A percentile compares a stretch with the other conserved stretches of the same genome.
phyloP scores from a whole-genome alignment of 1,284 basidiomycete genomes.

The Irpex lacteus region DNA sequence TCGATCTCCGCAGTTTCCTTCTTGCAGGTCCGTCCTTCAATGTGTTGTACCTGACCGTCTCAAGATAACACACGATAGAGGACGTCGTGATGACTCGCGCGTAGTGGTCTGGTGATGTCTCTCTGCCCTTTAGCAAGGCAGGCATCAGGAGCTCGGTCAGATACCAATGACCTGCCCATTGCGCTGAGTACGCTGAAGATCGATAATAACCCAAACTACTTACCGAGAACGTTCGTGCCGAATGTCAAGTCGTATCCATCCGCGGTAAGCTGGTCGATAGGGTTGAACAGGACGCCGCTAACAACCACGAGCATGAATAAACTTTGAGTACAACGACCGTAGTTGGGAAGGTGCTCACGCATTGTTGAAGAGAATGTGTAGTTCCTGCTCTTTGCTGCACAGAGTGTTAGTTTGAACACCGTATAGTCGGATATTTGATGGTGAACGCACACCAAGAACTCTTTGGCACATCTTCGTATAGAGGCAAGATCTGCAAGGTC shows the following conservation, averaged over 20 bases:
- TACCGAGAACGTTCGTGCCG: slow-evolving; percentile 40
- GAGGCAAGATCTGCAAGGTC: slow-evolving; percentile 45
- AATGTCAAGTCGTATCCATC: slow-evolving; percentile 7
- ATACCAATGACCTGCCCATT: slow-evolving; percentile 3
- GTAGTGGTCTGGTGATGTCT: slow-evolving; percentile 1
- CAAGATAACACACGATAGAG: slow-evolving; percentile 29
- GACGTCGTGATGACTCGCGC: slow-evolving; percentile 3
- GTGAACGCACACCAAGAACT: slow-evolving; percentile 33
- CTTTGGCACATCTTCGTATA: slow-evolving; percentile 39
- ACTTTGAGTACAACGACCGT: not conserved
- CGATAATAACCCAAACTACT: not conserved
- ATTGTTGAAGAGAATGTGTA: slow-evolving; percentile 34
- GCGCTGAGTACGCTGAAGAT: not conserved
- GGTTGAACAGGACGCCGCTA: not conserved
- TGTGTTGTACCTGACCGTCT: slow-evolving; percentile 26
- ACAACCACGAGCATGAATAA: not conserved
- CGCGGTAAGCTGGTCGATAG: slow-evolving; percentile 1
- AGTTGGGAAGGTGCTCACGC: slow-evolving; percentile 30
- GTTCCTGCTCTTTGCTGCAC: slow-evolving; percentile 30
- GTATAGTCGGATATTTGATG: slow-evolving; percentile 15
- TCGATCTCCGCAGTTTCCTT: slow-evolving; percentile 22
- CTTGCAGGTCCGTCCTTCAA: slow-evolving; percentile 27
- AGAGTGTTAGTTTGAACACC: not conserved
- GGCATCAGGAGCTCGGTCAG: slow-evolving; percentile 7
- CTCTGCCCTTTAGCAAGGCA: not conserved